phyloP scores from a whole-genome alignment of 805 yeast genomes.

The Lachancea nothofagi region DNA sequence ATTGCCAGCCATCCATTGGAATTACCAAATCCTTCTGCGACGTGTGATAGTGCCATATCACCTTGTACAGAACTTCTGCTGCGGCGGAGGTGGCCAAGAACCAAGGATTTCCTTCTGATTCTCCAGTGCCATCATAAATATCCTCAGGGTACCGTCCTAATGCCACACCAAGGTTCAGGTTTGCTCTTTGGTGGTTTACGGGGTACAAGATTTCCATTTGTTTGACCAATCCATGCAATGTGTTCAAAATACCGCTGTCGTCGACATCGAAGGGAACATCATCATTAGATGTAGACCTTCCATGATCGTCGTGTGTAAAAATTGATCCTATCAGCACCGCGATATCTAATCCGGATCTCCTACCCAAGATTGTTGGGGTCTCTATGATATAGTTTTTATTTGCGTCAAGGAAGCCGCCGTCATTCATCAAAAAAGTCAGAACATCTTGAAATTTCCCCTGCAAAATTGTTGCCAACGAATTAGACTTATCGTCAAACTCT shows the following conservation, averaged over 20 bases:
- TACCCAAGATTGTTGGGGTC: slow-evolving; percentile 47
- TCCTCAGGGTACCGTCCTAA: slow-evolving; percentile 94
- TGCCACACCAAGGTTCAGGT: slow-evolving; percentile 47
- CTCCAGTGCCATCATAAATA: slow-evolving; percentile 67
- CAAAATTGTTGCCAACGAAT: slow-evolving; percentile 17
- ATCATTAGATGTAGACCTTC: slow-evolving; percentile 30
- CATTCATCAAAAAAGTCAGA: slow-evolving; percentile 23
- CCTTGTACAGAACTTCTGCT: slow-evolving; percentile 54
- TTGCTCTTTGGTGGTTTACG: slow-evolving; percentile 51
- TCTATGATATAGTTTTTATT: slow-evolving; percentile 58
- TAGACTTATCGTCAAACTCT: slow-evolving; percentile 22
- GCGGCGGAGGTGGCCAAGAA: slow-evolving; percentile 72
- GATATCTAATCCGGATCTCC: slow-evolving; percentile 70
- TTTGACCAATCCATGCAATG: slow-evolving; percentile 54
- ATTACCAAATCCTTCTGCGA: slow-evolving; percentile 42
- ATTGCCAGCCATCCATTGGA: slow-evolving; percentile 18
- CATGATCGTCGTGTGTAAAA: slow-evolving; percentile 43
- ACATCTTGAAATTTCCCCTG: slow-evolving; percentile 22
- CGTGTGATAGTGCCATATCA: slow-evolving; percentile 41
- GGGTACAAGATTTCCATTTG: slow-evolving; percentile 77
- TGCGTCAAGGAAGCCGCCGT: slow-evolving; percentile 35
- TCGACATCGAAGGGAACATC: slow-evolving; percentile 57
- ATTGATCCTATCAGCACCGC: slow-evolving; percentile 52
- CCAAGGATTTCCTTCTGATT: slow-evolving; percentile 90
- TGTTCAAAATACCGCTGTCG: slow-evolving; percentile 53